Conservation (phyloP, 139 green algal genomes). For the Monoraphidium neglectum region DNA sequence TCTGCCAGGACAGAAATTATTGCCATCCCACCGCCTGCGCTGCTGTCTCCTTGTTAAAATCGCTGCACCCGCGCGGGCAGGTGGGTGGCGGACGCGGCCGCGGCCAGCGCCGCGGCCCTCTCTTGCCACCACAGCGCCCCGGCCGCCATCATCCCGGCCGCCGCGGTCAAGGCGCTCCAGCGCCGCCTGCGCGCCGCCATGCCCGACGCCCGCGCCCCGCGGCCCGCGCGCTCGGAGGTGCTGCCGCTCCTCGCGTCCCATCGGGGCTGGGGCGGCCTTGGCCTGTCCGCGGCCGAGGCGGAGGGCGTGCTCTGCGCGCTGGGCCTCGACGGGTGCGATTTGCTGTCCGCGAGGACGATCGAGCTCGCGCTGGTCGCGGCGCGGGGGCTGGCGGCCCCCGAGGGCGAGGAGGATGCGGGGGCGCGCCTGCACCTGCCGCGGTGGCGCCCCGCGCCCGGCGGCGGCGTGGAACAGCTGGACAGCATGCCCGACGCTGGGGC, state of each 20-base stretch:
- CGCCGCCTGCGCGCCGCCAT: neutral
- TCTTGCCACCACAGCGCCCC: neutral
- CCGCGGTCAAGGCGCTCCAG: neutral
- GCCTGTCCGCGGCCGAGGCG: neutral
- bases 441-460: neutral
- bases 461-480: no score
- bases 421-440: neutral
- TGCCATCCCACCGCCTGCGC: no score
- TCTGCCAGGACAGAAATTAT: no score
- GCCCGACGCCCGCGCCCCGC: neutral
- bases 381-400: neutral
- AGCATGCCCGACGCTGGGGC: no score
- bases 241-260: neutral
- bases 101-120: neutral
- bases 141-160: neutral
- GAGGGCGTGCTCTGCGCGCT: neutral
- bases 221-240: neutral
- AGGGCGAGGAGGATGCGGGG: neutral
- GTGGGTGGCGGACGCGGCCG: no score
- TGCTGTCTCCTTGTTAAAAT: no score
- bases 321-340: neutral
- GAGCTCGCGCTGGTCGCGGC: neutral
- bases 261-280: neutral
- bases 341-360: neutral
- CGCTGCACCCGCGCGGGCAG: no score